Evolutionary conservation across 306 rosid genomes (phyloP).

Genomic region (Phaseolus lunatus): DNA sequence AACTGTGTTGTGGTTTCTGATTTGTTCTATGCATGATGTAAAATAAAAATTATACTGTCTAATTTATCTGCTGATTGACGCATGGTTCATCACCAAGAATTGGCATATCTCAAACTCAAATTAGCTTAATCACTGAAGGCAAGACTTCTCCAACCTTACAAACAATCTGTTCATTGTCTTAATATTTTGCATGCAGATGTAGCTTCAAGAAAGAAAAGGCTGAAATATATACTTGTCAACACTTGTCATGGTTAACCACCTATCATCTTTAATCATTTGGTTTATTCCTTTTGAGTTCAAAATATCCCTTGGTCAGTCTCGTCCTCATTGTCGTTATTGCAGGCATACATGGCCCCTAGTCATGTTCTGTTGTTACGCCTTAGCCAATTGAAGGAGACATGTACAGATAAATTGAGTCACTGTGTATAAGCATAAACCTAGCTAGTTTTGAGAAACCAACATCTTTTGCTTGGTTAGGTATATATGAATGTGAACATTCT

Average conservation of each 20-base stretch:
- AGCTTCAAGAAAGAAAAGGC: conserved; percentile 16
- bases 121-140: not conserved
- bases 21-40: not conserved
- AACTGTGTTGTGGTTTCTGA: not conserved
- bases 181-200: not conserved
- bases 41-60: not conserved
- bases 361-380: conserved; percentile 12
- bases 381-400: not conserved
- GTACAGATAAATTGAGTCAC: not conserved
- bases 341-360: not conserved
- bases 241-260: not conserved
- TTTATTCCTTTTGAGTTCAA: conserved; percentile 8
- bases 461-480: not conserved
- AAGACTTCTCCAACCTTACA: conserved; percentile 16
- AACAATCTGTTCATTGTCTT: conserved; percentile 17
- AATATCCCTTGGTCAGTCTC: not conserved
- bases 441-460: not conserved
- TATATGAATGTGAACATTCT: not conserved
- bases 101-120: conserved; percentile 2
- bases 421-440: conserved; percentile 8
- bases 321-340: conserved; percentile 10
- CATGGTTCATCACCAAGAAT: conserved; percentile 39
- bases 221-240: not conserved
- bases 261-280: conserved; percentile 6
- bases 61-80: conserved; percentile 27